Conservation (phyloP, 176 grass and related monocot species). For the Oryza longistaminata region DNA sequence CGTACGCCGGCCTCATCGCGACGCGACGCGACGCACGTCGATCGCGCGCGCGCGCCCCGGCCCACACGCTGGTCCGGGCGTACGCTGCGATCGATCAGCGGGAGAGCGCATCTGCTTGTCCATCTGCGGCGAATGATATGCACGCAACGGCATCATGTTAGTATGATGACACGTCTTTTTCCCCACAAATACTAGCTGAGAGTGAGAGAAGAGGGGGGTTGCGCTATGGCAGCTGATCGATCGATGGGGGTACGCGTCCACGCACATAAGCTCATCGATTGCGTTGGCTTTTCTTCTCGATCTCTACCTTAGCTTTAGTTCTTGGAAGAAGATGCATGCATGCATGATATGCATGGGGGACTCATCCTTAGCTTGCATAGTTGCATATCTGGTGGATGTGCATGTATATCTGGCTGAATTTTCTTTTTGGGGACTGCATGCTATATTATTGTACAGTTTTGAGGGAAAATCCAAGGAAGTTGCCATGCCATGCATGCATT, state of each 20-base stretch:
- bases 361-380: not conserved
- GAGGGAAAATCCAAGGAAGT: not conserved
- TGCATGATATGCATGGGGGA: not conserved
- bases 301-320: not conserved
- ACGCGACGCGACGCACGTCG: too few relatives aligned
- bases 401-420: not conserved
- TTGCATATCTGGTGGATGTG: not conserved
- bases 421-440: not conserved
- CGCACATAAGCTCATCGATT: not conserved
- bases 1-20: too few relatives aligned
- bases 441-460: not conserved
- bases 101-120: constrained; percentile 32
- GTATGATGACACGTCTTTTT: constrained; percentile 35
- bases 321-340: not conserved
- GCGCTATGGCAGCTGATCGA: not conserved
- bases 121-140: constrained; percentile 37
- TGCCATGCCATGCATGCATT: not conserved
- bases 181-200: too few relatives aligned
- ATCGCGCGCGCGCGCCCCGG: too few relatives aligned
- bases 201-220: not conserved
- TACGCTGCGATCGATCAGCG: too few relatives aligned
- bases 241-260: not conserved
- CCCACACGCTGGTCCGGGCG: too few relatives aligned
- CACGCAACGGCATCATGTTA: constrained; percentile 36
- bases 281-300: not conserved